Evolutionary conservation across 192 early-diverging fungal genomes (phyloP), one percentile per base, ranked within the genome.

Genomic region (Mycoemilia scoparia): DNA sequence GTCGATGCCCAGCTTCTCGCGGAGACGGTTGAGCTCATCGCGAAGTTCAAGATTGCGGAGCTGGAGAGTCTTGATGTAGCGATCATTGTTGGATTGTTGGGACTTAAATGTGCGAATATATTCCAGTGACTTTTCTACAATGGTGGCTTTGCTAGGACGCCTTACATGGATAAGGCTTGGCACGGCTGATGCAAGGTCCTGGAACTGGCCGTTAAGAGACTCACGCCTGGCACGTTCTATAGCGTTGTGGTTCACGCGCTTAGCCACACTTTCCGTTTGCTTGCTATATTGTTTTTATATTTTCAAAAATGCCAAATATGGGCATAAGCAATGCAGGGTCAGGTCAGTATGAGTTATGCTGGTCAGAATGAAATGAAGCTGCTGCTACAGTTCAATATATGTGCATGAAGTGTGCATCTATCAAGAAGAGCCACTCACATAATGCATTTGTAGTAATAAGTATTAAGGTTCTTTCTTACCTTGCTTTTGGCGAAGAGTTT

Each of bases 161-260:
- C 79, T 67, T 34, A 80, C 72, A 28, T 72, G 63, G 34, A 59
- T 57, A 19, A 84, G 69, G 12, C 75, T 54, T 21, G 80, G 82
- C 13, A 85, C 56, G n/a, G 81, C 71, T 44, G 74, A 71, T 7
- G 82, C 82, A 24, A 85, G 51, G 24, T 85, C 76, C 51, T 81
- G 80, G 50, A 85, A 84, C 51, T 79, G 73, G 13, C 54, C 64
- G 49, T 85, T 85, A 21, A 85, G 66, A 11, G 59, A 70, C 58
- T 85, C 82, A 16, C 82, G 73, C 42, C 82, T 57, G 39, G 79
- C 79, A 8, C 82, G 60, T 48, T 85, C 82, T 29, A 81, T 69
- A 17, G 79, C 79, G 35, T 85, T 85, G 50, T 85, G 82, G 21
- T 69, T 74, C 7, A 77, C 74, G 29, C 82, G 70, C n/a, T n/a